phyloP scores from a whole-genome alignment of 495 filamentous ascomycete genomes.

The Penicillium arizonense region DNA sequence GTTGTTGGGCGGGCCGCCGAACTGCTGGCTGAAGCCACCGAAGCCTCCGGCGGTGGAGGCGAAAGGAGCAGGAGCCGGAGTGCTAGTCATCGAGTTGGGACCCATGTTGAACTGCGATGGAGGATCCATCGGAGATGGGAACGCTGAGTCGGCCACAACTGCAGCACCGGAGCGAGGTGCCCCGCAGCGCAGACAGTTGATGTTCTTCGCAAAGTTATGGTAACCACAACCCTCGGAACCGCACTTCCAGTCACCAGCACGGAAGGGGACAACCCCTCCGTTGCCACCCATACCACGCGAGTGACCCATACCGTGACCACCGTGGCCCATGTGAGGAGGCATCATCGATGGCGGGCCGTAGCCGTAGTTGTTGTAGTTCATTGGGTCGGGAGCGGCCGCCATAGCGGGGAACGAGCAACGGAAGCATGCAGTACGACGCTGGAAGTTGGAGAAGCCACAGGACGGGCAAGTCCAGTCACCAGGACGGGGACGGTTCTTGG shows the following conservation, averaged over 20 bases:
- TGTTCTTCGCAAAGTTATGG: slow-evolving; percentile 99
- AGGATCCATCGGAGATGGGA: slow-evolving; percentile 85
- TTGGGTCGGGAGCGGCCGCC: slow-evolving; percentile 69
- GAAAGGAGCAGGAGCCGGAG: slow-evolving; percentile 81
- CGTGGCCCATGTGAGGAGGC: slow-evolving; percentile 78
- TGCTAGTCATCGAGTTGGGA: slow-evolving; percentile 79
- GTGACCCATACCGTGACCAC: slow-evolving; percentile 71
- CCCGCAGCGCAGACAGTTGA: slow-evolving; percentile 93
- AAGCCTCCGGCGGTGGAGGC: slow-evolving; percentile 70
- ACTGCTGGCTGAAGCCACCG: slow-evolving; percentile 79
- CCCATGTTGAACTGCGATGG: slow-evolving; percentile 75
- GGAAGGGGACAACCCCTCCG: slow-evolving; percentile 91
- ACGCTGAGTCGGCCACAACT: slow-evolving; percentile 89
- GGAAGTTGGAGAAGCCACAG: slow-evolving; percentile 81
- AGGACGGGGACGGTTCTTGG: slow-evolving; percentile 94
- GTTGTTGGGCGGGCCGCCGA: slow-evolving; percentile 82
- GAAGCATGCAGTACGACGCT: slow-evolving; percentile 97
- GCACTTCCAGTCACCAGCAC: slow-evolving; percentile 98
- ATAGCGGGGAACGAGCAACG: slow-evolving; percentile 97
- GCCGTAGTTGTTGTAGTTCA: slow-evolving; percentile 70
- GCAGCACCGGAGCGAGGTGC: slow-evolving; percentile 91
- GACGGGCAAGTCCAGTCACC: slow-evolving; percentile 99
- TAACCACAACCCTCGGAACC: slow-evolving; percentile 97
- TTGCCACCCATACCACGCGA: slow-evolving; percentile 70
- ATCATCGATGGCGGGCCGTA: slow-evolving; percentile 80